Evolutionary conservation across 192 early-diverging fungal genomes (phyloP).

Genomic region (Pilaira anomala): DNA sequence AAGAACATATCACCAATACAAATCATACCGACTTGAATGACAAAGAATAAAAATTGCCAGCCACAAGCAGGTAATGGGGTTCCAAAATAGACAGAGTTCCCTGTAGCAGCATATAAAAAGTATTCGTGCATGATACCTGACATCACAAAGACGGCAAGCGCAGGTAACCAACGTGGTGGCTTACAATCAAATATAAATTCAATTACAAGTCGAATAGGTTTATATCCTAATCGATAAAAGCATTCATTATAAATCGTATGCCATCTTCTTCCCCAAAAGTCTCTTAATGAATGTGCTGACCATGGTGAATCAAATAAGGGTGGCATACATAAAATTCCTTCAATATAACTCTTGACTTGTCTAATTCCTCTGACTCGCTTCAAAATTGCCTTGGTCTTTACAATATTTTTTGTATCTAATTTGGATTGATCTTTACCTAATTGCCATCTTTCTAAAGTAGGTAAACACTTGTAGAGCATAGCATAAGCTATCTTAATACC

Average conservation of each 20-base stretch:
- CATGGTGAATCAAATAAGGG: slow-evolving; percentile 10
- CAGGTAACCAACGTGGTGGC: slow-evolving; percentile 8
- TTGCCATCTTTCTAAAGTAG: slow-evolving; percentile 9
- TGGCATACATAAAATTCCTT: slow-evolving; percentile 18
- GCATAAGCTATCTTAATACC: background rate
- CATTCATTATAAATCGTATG: slow-evolving; percentile 18
- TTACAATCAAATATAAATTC: slow-evolving; percentile 1
- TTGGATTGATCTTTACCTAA: background rate
- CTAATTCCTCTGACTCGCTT: background rate
- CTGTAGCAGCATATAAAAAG: slow-evolving; percentile 10
- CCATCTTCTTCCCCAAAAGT: slow-evolving; percentile 20
- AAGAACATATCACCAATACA: slow-evolving; percentile 4
- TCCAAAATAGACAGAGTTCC: slow-evolving; percentile 5
- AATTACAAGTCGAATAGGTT: slow-evolving; percentile 2
- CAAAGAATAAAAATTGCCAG: slow-evolving; percentile 8
- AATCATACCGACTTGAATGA: background rate
- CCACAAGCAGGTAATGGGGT: slow-evolving; percentile 5
- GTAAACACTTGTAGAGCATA: slow-evolving; percentile 1
- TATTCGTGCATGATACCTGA: slow-evolving; percentile 23
- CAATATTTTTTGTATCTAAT: slow-evolving; percentile 7
- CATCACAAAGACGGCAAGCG: slow-evolving; percentile 15
- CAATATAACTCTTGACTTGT: slow-evolving; percentile 4
- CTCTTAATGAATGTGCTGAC: background rate
- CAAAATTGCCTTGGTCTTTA: background rate
- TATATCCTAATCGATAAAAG: slow-evolving; percentile 19